A percentile compares a stretch with the other conserved stretches of the same genome.
Evolutionary conservation across 2,329 filamentous ascomycete genomes (phyloP).

Genomic region (Pseudogymnoascus sp.): DNA sequence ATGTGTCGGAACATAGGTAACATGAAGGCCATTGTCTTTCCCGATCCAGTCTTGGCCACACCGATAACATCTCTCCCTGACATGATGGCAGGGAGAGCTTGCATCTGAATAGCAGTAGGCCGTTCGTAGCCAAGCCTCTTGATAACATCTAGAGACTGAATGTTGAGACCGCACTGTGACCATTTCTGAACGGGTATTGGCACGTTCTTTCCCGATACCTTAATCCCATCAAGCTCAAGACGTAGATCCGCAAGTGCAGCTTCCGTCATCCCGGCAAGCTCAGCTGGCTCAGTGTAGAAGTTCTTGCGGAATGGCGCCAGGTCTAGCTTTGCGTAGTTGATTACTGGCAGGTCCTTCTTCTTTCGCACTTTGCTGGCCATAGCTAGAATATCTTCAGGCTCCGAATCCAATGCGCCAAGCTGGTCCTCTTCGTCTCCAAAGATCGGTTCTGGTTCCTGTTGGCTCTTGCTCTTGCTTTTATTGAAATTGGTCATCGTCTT

Average conservation of each 20-base stretch:
- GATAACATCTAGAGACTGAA: conserved; percentile 80
- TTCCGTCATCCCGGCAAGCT: conserved; percentile 74
- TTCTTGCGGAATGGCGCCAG: conserved; percentile 83
- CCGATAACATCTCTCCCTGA: conserved; percentile 92
- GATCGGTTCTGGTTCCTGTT: conserved; percentile 70
- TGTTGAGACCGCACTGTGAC: conserved; percentile 87
- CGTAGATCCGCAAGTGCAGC: conserved; percentile 75
- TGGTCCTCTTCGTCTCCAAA: conserved; percentile 78
- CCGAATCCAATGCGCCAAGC: conserved; percentile 53
- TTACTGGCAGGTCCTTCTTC: conserved; percentile 87
- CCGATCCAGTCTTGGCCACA: conserved; percentile 94
- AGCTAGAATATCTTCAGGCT: conserved; percentile 56
- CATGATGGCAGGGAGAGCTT: conserved; percentile 92
- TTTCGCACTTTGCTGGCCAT: conserved; percentile 56
- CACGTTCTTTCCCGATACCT: conserved; percentile 78
- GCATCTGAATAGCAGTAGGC: conserved; percentile 89
- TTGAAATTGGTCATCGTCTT: conserved; percentile 25
- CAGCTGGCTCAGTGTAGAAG: conserved; percentile 87
- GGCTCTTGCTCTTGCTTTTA: conserved; percentile 32
- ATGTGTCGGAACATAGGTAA: conserved; percentile 98
- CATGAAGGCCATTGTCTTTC: conserved; percentile 92
- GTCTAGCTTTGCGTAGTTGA: conserved; percentile 81
- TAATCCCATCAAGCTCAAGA: conserved; percentile 88
- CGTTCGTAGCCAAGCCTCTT: conserved; percentile 73
- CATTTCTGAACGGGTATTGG: conserved; percentile 94